A percentile compares a stretch with the other conserved stretches of the same genome.
These are phyloP conservation scores for Ormosia emarginata DNA, from an alignment of 306 rosid genomes.

Conservation along the genomic window DNA sequence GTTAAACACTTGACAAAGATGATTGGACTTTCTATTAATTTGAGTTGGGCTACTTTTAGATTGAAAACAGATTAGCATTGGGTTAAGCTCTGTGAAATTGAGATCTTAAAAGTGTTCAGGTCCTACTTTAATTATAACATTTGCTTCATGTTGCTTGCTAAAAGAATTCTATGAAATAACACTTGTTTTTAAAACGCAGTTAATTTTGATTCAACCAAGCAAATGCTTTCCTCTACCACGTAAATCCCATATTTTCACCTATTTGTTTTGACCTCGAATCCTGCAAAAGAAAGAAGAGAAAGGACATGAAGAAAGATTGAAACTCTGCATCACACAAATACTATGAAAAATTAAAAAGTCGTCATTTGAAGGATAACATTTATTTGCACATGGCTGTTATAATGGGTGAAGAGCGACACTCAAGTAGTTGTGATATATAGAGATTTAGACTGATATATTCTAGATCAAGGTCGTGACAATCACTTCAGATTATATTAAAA, in stretches of 20 bases:
- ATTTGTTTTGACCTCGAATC: neutral
- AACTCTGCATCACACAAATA: neutral
- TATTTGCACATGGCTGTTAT: neutral
- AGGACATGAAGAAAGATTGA: neutral
- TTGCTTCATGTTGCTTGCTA: neutral
- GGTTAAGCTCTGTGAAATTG: too few species aligned
- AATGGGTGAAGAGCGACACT: neutral
- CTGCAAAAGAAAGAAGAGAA: neutral
- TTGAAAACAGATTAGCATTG: too few species aligned
- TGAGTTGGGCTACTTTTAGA: too few species aligned
- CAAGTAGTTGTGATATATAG: neutral
- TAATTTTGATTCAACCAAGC: neutral
- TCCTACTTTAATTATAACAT: too few species aligned
- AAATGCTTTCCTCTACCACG: neutral
- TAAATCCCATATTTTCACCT: neutral
- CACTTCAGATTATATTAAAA: neutral
- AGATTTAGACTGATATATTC: neutral
- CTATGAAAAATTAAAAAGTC: neutral
- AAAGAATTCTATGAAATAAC: neutral
- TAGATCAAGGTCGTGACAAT: neutral
- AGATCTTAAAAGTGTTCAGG: too few species aligned
- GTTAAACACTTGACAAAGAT: too few species aligned
- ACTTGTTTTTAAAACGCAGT: neutral
- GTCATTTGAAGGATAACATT: neutral
- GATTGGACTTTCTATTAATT: too few species aligned